These are phyloP conservation scores for Mycena belliarum DNA, from an alignment of 768 basidiomycete species.

Conservation along the genomic window DNA sequence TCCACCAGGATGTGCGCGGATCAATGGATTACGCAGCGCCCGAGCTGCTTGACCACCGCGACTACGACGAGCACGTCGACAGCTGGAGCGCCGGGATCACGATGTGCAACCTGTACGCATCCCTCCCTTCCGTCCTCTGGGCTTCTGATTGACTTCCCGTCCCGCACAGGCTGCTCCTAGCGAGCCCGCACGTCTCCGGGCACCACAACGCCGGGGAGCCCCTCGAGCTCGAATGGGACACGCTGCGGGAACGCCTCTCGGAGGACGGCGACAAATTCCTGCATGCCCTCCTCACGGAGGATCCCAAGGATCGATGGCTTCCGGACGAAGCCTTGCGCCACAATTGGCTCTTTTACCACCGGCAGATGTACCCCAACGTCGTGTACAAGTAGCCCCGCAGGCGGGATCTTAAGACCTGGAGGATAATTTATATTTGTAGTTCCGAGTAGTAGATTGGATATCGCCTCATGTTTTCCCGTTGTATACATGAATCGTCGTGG, in stretches of 20 bases:
- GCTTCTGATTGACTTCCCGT: neutral
- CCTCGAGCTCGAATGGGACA: neutral
- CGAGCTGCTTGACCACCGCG: neutral
- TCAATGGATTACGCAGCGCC: slow-evolving; percentile 6
- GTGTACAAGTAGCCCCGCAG: neutral
- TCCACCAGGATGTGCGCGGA: neutral
- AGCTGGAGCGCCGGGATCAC: slow-evolving; percentile 6
- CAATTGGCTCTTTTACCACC: slow-evolving; percentile 4
- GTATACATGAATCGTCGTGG: too few relatives aligned
- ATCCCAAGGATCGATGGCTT: neutral
- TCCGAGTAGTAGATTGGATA: too few relatives aligned
- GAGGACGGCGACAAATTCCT: slow-evolving; percentile 1
- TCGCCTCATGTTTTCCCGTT: too few relatives aligned
- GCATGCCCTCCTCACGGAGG: neutral
- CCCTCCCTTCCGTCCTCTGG: neutral
- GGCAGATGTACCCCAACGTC: slow-evolving; percentile 9
- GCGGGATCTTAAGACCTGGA: too few relatives aligned
- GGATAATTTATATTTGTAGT: too few relatives aligned
- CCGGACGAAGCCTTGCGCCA: neutral
- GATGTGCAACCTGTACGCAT: neutral
- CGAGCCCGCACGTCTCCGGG: neutral
- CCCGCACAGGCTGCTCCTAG: neutral
- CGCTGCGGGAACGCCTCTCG: neutral
- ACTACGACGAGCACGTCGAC: neutral
- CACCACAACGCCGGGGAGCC: neutral